Percentiles rank a stretch among this genome's conserved stretches.
These are phyloP conservation scores for Fusarium longipes DNA, from an alignment of 2,329 filamentous ascomycete species.

Conservation along the genomic window DNA sequence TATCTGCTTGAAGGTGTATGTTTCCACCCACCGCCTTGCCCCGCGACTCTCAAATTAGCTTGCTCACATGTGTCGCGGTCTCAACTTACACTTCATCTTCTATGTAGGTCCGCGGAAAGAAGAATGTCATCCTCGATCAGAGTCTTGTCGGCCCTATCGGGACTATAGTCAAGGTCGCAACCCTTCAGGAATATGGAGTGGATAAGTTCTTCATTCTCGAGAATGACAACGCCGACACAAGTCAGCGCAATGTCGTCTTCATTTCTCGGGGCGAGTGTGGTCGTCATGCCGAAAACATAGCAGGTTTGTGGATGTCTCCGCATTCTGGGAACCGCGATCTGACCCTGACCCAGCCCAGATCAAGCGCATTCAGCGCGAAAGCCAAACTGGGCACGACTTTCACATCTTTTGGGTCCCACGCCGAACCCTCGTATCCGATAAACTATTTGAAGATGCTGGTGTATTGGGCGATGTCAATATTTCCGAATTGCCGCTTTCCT, in stretches of 20 bases:
- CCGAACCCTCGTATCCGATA: constrained; percentile 89
- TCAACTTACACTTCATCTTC: constrained; percentile 26
- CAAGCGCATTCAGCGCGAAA: constrained; percentile 87
- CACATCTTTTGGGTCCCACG: constrained; percentile 96
- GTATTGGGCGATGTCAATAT: constrained; percentile 93
- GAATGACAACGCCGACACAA: constrained; percentile 93
- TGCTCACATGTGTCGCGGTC: neutral
- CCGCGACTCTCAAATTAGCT: constrained; percentile 23
- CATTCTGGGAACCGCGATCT: constrained; percentile 4
- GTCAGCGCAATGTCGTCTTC: constrained; percentile 95
- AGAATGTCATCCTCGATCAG: constrained; percentile 95
- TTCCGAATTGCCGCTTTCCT: constrained; percentile 86
- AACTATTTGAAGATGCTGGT: constrained; percentile 90
- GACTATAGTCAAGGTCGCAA: constrained; percentile 93
- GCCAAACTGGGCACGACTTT: constrained; percentile 92
- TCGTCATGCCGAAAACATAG: constrained; percentile 84
- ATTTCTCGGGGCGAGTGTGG: constrained; percentile 91
- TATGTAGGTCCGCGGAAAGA: constrained; percentile 92
- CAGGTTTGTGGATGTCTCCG: constrained; percentile 70
- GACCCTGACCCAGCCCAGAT: constrained; percentile 79
- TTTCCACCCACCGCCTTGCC: constrained; percentile 49
- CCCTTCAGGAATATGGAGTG: constrained; percentile 95
- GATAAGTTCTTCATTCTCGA: constrained; percentile 98
- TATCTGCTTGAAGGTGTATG: constrained; percentile 94
- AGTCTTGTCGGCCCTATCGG: constrained; percentile 90